Conservation (phyloP, 2,329 filamentous ascomycete species). For the Penicillium sp. region DNA sequence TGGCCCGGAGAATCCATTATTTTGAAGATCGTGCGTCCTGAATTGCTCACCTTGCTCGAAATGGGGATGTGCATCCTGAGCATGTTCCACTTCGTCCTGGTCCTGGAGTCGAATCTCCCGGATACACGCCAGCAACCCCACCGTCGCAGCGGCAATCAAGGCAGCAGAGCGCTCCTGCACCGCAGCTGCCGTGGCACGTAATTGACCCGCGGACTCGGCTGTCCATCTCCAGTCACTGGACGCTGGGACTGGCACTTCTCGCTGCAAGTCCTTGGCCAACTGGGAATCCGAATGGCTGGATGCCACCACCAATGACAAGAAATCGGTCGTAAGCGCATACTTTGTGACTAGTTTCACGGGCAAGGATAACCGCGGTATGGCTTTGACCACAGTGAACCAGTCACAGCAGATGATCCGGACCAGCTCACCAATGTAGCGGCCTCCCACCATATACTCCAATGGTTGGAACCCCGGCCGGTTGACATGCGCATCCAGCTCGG, state of each 20-base stretch:
- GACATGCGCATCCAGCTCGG: constrained; percentile 55
- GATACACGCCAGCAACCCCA: constrained; percentile 61
- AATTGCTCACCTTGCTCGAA: no score
- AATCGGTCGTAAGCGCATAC: constrained; percentile 61
- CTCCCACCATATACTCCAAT: constrained; percentile 72
- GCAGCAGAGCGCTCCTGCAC: constrained; percentile 65
- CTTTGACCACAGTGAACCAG: constrained; percentile 47
- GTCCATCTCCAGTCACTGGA: constrained; percentile 54
- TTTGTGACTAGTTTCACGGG: constrained; percentile 48
- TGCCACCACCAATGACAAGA: constrained; percentile 62
- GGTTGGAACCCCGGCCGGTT: constrained; percentile 68
- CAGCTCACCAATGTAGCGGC: constrained; percentile 66
- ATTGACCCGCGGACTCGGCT: constrained; percentile 48
- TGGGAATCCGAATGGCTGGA: constrained; percentile 42
- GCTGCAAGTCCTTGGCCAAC: constrained; percentile 38
- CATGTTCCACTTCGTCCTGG: constrained; percentile 6
- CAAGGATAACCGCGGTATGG: constrained; percentile 39
- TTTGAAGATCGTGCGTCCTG: constrained; percentile 3
- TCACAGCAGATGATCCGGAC: constrained; percentile 62
- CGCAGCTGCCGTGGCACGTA: constrained; percentile 59
- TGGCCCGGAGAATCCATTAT: constrained; percentile 10
- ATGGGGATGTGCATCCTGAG: no score
- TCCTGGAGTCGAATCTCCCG: constrained; percentile 51
- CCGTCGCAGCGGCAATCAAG: constrained; percentile 62
- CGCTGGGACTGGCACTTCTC: constrained; percentile 45